Percentiles rank a stretch among this genome's conserved stretches.
Evolutionary conservation across 495 filamentous ascomycete species (phyloP).

Genomic region (Glonium stellatum): DNA sequence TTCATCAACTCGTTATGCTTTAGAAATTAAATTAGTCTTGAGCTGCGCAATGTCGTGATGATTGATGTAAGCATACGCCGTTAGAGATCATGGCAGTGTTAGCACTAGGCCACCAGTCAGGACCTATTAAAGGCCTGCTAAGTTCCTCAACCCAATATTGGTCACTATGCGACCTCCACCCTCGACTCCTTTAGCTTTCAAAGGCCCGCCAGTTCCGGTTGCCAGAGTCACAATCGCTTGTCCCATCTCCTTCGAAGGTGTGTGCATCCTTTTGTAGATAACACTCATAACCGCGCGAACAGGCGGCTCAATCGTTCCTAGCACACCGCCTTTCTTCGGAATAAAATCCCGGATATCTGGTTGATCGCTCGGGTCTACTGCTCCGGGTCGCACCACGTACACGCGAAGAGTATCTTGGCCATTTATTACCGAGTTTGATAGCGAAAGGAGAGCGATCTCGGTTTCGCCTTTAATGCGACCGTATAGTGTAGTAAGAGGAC

Average conservation of each 20-base stretch:
- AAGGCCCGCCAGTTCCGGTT: neutral
- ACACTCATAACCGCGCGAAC: neutral
- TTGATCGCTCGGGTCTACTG: neutral
- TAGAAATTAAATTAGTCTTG: too few species aligned
- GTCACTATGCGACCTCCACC: neutral
- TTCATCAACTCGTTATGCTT: too few species aligned
- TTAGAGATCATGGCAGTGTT: too few species aligned
- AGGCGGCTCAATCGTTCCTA: neutral
- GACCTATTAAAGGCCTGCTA: too few species aligned
- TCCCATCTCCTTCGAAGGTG: neutral
- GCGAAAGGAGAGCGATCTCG: neutral
- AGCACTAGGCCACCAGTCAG: too few species aligned
- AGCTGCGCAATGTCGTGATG: too few species aligned
- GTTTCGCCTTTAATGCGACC: neutral
- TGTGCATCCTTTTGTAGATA: neutral
- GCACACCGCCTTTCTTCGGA: neutral
- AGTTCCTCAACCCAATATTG: neutral
- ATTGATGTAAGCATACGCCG: too few species aligned
- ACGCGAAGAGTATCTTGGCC: neutral
- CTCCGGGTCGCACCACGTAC: neutral
- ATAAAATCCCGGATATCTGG: neutral
- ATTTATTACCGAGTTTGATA: too few species aligned
- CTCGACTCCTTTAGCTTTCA: neutral
- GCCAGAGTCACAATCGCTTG: neutral
- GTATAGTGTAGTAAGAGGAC: neutral